phyloP scores from a whole-genome alignment of 2,329 filamentous ascomycete genomes.

The Chaetoscypha palmicola region DNA sequence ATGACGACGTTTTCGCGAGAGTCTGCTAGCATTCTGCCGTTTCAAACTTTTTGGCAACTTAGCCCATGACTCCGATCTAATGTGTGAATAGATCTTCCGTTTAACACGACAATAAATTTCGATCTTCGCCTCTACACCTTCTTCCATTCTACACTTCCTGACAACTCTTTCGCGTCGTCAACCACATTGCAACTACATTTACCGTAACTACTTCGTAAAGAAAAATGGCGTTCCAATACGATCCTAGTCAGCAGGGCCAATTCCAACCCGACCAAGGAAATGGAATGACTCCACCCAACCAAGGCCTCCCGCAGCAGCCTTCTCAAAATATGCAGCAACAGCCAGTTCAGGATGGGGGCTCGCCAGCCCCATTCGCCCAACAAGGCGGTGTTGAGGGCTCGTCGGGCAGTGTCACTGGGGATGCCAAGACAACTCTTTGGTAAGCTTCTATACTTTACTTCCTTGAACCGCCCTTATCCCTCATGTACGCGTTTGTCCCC shows the following conservation, averaged over 20 bases:
- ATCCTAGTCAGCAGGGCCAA: conserved; percentile 52
- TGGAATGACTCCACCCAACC: conserved; percentile 35
- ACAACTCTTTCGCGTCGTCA: no score
- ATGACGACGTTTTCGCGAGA: no score
- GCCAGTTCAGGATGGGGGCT: conserved; percentile 55
- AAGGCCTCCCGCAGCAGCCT: conserved; percentile 35
- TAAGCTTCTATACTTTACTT: conserved; percentile 30
- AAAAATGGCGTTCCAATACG: conserved; percentile 61
- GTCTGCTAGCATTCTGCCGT: no score
- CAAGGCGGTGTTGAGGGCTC: conserved; percentile 30
- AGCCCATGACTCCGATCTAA: no score
- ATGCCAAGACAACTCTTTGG: conserved; percentile 51
- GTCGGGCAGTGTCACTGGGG: conserved; percentile 36
- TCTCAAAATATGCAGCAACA: conserved; percentile 33
- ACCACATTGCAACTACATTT: no score
- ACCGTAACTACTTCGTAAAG: conserved; percentile 1
- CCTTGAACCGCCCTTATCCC: not conserved
- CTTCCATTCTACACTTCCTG: no score
- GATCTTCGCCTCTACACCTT: no score
- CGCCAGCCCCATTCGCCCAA: conserved; percentile 43
- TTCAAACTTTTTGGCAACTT: no score
- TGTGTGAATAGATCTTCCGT: no score
- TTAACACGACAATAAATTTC: no score
- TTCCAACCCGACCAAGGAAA: conserved; percentile 43
- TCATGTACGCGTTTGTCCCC: no score